Evolutionary conservation across 2,329 filamentous ascomycete genomes (phyloP), one percentile per base, ranked within the genome.

Genomic region (Aspergillus melleus): DNA sequence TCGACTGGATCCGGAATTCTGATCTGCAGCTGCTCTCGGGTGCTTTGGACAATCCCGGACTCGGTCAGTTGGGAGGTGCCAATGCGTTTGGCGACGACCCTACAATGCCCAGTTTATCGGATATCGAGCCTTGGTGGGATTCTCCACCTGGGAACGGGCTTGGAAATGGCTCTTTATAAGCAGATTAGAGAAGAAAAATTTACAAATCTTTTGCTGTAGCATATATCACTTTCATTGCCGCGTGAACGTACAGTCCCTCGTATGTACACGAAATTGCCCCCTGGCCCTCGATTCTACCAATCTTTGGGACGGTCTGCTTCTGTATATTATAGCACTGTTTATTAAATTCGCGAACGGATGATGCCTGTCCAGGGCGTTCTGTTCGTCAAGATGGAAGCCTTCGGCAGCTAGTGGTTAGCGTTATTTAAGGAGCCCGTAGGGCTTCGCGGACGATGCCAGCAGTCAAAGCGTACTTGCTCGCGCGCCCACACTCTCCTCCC

Each of bases 41-140:
- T 19, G 62, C 55, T n/a, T 49, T 68, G 2, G 63, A 57, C 0
- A 61, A 64, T n/a, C 55, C 55, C 4, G 51, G 52, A 11, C 62
- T 73, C 11, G 61, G 68, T 10, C 65, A 65, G 11, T 50, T 71
- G 14, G 66, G 59, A 1, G 59, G 47, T 9, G 12, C 50, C 1
- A 55, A 19, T 20, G 22, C 59, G 22, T 64, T 58, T 50, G 55
- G 61, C 2, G 61, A 62, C 3, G 61, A 64, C 6, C 26, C 57
- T 14, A 52, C 29, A 22, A 55, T 70, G 19, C 68, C 68, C 6
- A 65, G 46, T 58, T 49, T 68, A 8, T 63, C 63, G 10, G 71
- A 73, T 60, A 67, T 74, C 24, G 72, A 73, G 44, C 63, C 68
- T 1, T 75, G 73, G 73, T 74, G 73, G 73, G 70, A 68, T 49